Evolutionary conservation across 805 yeast genomes (phyloP).

Genomic region (Pichia occidentalis): DNA sequence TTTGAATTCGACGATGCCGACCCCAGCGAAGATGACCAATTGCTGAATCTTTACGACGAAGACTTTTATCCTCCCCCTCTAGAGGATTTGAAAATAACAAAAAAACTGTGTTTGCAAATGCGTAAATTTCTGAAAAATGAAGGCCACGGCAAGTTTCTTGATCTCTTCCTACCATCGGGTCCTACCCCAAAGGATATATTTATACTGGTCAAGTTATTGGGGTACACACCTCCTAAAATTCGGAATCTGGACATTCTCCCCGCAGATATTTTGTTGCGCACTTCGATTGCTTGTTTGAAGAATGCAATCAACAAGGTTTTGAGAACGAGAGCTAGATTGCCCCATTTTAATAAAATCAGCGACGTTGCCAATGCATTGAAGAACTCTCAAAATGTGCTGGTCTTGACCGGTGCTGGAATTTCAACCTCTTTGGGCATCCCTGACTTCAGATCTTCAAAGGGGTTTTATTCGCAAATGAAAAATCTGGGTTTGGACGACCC

Average conservation of each 20-base stretch:
- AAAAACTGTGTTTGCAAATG: slow-evolving; percentile 39
- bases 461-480: slow-evolving; percentile 66
- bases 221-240: slow-evolving; percentile 35
- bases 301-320: slow-evolving; percentile 60
- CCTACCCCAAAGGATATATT: slow-evolving; percentile 54
- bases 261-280: slow-evolving; percentile 17
- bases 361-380: slow-evolving; percentile 48
- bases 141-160: slow-evolving; percentile 58
- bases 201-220: slow-evolving; percentile 53
- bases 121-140: slow-evolving; percentile 48
- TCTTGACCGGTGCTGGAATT: slow-evolving; percentile 90
- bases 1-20: slow-evolving; percentile 9
- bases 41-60: slow-evolving; percentile 7
- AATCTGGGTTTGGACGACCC: slow-evolving; percentile 76
- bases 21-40: slow-evolving; percentile 4
- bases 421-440: slow-evolving; percentile 88
- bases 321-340: slow-evolving; percentile 47
- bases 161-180: slow-evolving; percentile 45
- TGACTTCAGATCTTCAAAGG: slow-evolving; percentile 84
- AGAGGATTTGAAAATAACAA: slow-evolving; percentile 27
- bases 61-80: slow-evolving; percentile 16
- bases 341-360: slow-evolving; percentile 49
- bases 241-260: slow-evolving; percentile 9
- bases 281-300: slow-evolving; percentile 45
- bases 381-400: slow-evolving; percentile 56